These are phyloP conservation scores for Annulohypoxylon truncatum DNA, from an alignment of 2,329 filamentous ascomycete genomes.

Conservation along the genomic window DNA sequence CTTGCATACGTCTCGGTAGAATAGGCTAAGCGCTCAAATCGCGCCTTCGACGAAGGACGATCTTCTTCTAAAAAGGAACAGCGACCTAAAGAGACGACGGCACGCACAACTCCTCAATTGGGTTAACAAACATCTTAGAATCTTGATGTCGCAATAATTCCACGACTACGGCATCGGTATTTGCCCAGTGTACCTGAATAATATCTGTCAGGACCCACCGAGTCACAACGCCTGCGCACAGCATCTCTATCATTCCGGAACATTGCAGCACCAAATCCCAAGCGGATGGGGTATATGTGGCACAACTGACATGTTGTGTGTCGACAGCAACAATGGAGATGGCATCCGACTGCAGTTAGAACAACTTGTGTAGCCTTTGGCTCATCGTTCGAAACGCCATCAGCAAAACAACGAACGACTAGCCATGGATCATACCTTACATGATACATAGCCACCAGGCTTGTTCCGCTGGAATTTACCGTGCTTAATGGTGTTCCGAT, in stretches of 20 bases:
- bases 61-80: neutral
- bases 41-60: neutral
- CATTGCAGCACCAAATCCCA: constrained; percentile 40
- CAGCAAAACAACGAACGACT: neutral
- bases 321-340: constrained; percentile 24
- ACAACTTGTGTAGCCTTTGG: neutral
- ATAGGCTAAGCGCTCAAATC: constrained; percentile 3
- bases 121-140: neutral
- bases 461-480: neutral
- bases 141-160: constrained; percentile 16
- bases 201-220: constrained; percentile 37
- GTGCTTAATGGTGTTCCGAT: neutral
- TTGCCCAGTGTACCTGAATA: constrained; percentile 31
- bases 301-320: constrained; percentile 35
- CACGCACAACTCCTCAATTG: neutral
- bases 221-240: constrained; percentile 33
- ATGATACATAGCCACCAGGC: neutral
- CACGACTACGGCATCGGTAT: constrained; percentile 34
- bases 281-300: constrained; percentile 33
- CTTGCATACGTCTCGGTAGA: constrained; percentile 7
- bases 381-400: neutral
- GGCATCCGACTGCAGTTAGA: constrained; percentile 11
- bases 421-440: neutral
- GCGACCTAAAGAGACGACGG: neutral
- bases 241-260: constrained; percentile 36